Base-by-base conservation (phyloP, 179 eudicot genomes). In the Beta macrorhiza region DNA sequence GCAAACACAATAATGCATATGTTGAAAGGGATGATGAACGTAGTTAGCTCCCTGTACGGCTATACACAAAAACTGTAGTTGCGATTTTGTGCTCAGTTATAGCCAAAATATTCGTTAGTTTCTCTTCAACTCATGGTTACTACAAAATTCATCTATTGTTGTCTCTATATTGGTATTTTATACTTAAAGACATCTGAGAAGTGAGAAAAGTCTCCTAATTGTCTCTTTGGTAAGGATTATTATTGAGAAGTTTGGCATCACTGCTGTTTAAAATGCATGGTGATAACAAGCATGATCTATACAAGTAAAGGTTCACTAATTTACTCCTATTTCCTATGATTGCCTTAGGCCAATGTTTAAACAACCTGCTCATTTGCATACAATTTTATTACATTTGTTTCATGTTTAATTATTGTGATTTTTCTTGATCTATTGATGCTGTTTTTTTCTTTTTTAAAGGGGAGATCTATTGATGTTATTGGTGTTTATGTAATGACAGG, bases 171-270 rank as follows among this genome's bases (percentile, higher is more conserved):
- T 32, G 59, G 12, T 42, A 16, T 32, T 7, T 15, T 10, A 6
- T 32, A 53, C 29, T 42, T 57, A 37, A 5, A 4, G 11, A 45
- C 11, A 59, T 37, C 7, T 69, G 59, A 67, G 45, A 45, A 53
- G 20, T 75, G 62, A 37, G 14, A 52, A 63, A 57, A 76, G 13
- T 62, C 3, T 73, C 20, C 69, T 49, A 15, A 80, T 51, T 87
- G 61, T 62, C 79, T 84, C 17, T 63, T 86, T 92, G 97, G 86
- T 92, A 64, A 92, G 97, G 89, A 83, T 86, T 89, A 83, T 92
- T 68, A 95, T 93, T 17, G 91, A 91, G 82, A 92, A 89, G 89
- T 95, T 95, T 85, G 98, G 97, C 15, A 81, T 85, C 80, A 80
- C 91, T 81, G 97, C 90, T 19, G 85, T 95, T 67, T 85, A 73